phyloP scores from a whole-genome alignment of 2,329 filamentous ascomycete genomes.

The Aspergillus aculeatinus region DNA sequence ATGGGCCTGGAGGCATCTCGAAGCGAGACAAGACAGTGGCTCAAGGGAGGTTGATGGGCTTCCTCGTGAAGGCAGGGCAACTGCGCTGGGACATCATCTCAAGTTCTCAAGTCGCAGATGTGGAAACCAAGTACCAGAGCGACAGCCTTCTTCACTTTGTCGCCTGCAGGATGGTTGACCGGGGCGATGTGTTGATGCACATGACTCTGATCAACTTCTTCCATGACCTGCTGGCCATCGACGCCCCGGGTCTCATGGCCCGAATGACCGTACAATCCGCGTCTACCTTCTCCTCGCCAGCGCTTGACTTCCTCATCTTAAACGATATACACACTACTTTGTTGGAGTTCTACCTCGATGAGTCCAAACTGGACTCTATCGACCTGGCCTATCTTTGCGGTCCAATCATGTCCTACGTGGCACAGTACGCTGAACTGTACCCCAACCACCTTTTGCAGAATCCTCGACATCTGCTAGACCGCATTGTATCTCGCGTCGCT shows the following conservation, averaged over 20 bases:
- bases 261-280: slow-evolving; percentile 32
- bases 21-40: slow-evolving; percentile 58
- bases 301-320: slow-evolving; percentile 54
- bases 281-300: slow-evolving; percentile 41
- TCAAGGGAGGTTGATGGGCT: slow-evolving; percentile 60
- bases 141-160: slow-evolving; percentile 56
- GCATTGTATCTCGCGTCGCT: slow-evolving; percentile 50
- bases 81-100: slow-evolving; percentile 57
- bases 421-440: slow-evolving; percentile 56
- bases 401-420: slow-evolving; percentile 57
- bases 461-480: slow-evolving; percentile 40
- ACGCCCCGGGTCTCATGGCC: slow-evolving; percentile 36
- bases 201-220: slow-evolving; percentile 60
- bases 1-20: slow-evolving; percentile 41
- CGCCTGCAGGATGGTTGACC: slow-evolving; percentile 56
- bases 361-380: slow-evolving; percentile 49
- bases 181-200: slow-evolving; percentile 59
- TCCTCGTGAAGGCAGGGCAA: slow-evolving; percentile 53
- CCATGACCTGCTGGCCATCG: slow-evolving; percentile 51
- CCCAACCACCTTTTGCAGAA: slow-evolving; percentile 55
- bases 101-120: slow-evolving; percentile 51
- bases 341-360: slow-evolving; percentile 53
- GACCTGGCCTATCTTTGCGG: slow-evolving; percentile 56
- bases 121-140: slow-evolving; percentile 48
- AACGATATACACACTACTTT: slow-evolving; percentile 53